Conservation (phyloP, 441 rosid species). For the Rhodomyrtus psidioides region DNA sequence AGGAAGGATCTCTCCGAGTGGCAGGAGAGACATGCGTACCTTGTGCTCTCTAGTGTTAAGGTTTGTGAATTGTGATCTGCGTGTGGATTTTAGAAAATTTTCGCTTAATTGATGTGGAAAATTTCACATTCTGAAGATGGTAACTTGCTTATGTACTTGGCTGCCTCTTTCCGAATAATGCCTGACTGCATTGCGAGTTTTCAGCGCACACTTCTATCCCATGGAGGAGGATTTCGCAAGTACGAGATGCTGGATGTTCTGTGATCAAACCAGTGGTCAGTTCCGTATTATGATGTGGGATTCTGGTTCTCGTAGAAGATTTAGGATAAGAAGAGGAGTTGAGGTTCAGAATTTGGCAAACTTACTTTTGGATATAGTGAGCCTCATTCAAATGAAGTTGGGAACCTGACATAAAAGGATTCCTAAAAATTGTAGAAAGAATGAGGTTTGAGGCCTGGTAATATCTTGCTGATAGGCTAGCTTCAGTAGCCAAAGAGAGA, state of each 20-base stretch:
- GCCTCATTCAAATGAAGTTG: not conserved
- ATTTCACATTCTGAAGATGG: no score
- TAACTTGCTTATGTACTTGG: not conserved
- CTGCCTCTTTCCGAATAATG: not conserved
- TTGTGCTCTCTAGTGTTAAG: no score
- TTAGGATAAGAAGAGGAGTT: not conserved
- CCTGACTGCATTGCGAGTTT: not conserved
- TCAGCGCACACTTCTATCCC: not conserved
- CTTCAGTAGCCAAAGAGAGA: not conserved
- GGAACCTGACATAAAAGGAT: not conserved
- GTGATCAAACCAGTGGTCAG: not conserved
- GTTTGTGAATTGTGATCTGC: no score
- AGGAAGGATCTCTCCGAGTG: slow-evolving; percentile 67
- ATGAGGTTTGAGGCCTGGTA: not conserved
- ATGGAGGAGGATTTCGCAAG: not conserved
- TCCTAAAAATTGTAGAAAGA: not conserved
- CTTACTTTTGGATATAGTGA: not conserved
- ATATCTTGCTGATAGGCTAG: not conserved
- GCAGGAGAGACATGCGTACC: no score
- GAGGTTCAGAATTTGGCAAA: not conserved
- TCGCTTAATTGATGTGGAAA: no score
- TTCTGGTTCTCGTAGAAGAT: not conserved
- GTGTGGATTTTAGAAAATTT: no score
- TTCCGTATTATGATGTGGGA: not conserved
- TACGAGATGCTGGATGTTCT: not conserved